Base-by-base conservation (phyloP, 176 grass and related monocot species). In the Aegilops longissima region DNA sequence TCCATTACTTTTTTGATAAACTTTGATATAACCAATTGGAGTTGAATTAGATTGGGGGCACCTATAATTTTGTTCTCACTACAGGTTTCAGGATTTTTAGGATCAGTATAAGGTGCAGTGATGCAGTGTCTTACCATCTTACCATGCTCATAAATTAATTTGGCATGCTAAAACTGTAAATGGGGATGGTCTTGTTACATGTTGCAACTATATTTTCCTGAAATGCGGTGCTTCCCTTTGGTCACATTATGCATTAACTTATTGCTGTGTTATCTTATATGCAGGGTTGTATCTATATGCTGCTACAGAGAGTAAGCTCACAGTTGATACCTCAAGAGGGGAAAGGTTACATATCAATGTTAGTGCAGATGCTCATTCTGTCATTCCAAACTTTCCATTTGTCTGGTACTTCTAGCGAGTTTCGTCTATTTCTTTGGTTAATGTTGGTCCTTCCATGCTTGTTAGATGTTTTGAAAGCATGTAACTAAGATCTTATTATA, bases 261-360 rank as follows among this genome's bases (percentile, higher is more conserved):
- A 73, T 39, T 69, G 38, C 72, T 75, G 8, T 75, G 14, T 21
- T 84, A 83, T 63, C 70, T 39, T 86, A 81, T 83, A 47, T 98
- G 78, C 77, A 98, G 96, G 96, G 44, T 79, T 99, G 77, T 99
- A 99, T 89, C 80, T 99, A 68, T 96, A 89, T 86, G 91, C 94
- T 38, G 92, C 94, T 17, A 99, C 92, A 66, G 94, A 96, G 69
- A 99, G 94, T 67, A 96, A 99, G 87, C 89, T 99, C 52, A 94
- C 91, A 52, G 97, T 99, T 83, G 97, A 99, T 86, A 99, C 92
- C 47, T 99, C 97, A 72, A 96, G 97, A 93, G 97, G 97, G 36
- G 97, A 99, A 88, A 93, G 92, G 72, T 89, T 99, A 20, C 92
- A 89, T 70, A 96, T 99, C 52, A 99, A 97, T 83, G 97, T 98